A percentile compares a stretch with the other conserved stretches of the same genome.
phyloP scores from a whole-genome alignment of 352 stramenopile species.

The Phytophthora litchii region DNA sequence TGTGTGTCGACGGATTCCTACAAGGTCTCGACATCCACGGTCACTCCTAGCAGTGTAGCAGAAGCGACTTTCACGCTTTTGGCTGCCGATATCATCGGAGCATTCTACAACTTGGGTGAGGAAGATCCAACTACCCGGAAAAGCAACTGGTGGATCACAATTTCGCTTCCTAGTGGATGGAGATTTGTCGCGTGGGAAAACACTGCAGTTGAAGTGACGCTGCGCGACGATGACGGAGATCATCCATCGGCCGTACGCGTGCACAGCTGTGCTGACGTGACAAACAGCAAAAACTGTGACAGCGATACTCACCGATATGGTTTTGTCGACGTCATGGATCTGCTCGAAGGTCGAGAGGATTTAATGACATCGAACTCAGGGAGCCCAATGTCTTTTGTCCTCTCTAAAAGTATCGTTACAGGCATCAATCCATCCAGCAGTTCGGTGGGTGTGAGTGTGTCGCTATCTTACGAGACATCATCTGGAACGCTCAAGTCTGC shows the following conservation, averaged over 20 bases:
- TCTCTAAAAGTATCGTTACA: constrained; percentile 70
- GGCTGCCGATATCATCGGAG: constrained; percentile 70
- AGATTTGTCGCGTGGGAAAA: constrained; percentile 73
- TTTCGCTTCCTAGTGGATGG: constrained; percentile 66
- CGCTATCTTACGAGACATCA: constrained; percentile 60
- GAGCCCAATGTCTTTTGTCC: constrained; percentile 59
- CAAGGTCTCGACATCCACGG: constrained; percentile 62
- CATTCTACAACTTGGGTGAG: constrained; percentile 70
- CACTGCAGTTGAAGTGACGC: constrained; percentile 55
- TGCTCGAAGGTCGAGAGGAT: constrained; percentile 56
- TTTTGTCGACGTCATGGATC: constrained; percentile 69
- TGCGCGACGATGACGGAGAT: constrained; percentile 37
- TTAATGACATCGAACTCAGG: constrained; percentile 54
- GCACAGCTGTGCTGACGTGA: constrained; percentile 59
- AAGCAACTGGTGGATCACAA: constrained; percentile 78
- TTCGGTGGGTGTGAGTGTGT: constrained; percentile 53
- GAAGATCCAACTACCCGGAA: constrained; percentile 50
- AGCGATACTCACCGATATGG: constrained; percentile 50
- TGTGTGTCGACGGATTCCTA: constrained; percentile 79
- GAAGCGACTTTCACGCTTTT: constrained; percentile 75
- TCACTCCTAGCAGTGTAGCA: constrained; percentile 66
- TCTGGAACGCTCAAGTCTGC: constrained; percentile 40
- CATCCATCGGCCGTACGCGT: constrained; percentile 33
- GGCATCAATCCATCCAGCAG: constrained; percentile 37
- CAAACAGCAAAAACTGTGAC: constrained; percentile 49